Evolutionary conservation across 345 rosid species (phyloP).

Genomic region (Stellera chamaejasme): DNA sequence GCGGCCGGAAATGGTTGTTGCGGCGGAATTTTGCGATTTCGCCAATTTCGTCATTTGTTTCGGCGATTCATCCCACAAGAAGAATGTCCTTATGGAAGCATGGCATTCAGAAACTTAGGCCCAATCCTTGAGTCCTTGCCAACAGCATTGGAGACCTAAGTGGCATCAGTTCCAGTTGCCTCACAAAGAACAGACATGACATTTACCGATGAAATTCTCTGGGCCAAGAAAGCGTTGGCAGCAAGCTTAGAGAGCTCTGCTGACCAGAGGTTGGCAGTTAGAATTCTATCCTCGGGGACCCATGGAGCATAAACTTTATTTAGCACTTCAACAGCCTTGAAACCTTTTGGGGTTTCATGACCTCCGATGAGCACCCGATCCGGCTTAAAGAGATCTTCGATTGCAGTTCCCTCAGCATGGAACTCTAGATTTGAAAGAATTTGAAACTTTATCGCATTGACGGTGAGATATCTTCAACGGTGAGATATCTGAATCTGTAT

Average conservation of each 20-base stretch:
- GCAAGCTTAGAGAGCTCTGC: constrained; percentile 92
- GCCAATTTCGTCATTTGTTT: constrained; percentile 80
- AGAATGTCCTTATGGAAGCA: constrained; percentile 83
- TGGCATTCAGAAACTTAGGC: constrained; percentile 67
- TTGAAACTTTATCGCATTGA: no score
- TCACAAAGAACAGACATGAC: constrained; percentile 88
- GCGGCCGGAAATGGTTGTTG: no score
- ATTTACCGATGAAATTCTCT: constrained; percentile 76
- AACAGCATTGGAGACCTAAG: constrained; percentile 57
- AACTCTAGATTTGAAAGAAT: no score
- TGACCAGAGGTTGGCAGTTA: constrained; percentile 78
- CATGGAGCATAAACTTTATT: constrained; percentile 77
- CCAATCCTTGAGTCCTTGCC: constrained; percentile 79
- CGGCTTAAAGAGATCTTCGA: constrained; percentile 55
- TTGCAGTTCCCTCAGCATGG: no score
- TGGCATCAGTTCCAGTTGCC: constrained; percentile 73
- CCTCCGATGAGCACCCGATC: constrained; percentile 87
- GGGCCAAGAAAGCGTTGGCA: constrained; percentile 84
- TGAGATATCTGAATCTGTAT: no score
- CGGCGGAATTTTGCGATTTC: no score
- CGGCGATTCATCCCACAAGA: constrained; percentile 68
- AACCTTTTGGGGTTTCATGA: constrained; percentile 63
- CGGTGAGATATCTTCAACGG: no score
- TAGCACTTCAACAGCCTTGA: constrained; percentile 50
- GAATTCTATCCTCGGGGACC: constrained; percentile 63